Percentiles rank a stretch among this genome's conserved stretches.
Conservation (phyloP, 73 alveolate genomes). For the Paramecium sexaurelia region DNA sequence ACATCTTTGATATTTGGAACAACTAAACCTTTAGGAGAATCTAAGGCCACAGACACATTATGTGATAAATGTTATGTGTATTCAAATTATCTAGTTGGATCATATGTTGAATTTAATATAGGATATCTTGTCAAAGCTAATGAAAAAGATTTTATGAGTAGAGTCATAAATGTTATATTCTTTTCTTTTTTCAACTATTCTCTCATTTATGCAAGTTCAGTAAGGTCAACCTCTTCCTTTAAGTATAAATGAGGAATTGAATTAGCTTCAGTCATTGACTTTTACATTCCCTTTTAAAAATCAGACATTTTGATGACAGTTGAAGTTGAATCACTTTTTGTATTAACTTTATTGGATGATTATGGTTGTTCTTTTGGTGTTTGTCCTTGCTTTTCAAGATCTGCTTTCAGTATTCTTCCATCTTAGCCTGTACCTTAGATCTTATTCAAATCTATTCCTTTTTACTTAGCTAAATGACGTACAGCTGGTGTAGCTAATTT, state of each 20-base stretch:
- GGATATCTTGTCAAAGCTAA: constrained; percentile 80
- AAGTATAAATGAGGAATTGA: constrained; percentile 83
- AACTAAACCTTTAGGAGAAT: constrained; percentile 84
- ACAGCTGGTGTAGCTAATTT: constrained; percentile 87
- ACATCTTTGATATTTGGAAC: constrained; percentile 87
- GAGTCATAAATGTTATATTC: constrained; percentile 82
- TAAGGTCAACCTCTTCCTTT: constrained; percentile 80
- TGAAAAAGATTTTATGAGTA: constrained; percentile 86
- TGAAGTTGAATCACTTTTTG: background rate
- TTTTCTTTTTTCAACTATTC: constrained; percentile 73
- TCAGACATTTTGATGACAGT: constrained; percentile 76
- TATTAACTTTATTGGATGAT: background rate
- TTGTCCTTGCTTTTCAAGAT: constrained; percentile 2
- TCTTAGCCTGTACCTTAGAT: constrained; percentile 81
- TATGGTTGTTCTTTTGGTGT: background rate
- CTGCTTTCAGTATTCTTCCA: constrained; percentile 84
- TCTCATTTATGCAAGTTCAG: constrained; percentile 74
- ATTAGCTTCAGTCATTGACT: constrained; percentile 86
- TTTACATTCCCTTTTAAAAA: constrained; percentile 83
- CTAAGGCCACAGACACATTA: constrained; percentile 88
- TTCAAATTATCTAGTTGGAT: constrained; percentile 74
- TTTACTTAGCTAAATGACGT: constrained; percentile 77
- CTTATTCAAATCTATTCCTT: constrained; percentile 73
- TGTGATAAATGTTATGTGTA: constrained; percentile 80
- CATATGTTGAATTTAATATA: constrained; percentile 74